phyloP scores from a whole-genome alignment of 257 asterid genomes.

The Handroanthus guayacan region DNA sequence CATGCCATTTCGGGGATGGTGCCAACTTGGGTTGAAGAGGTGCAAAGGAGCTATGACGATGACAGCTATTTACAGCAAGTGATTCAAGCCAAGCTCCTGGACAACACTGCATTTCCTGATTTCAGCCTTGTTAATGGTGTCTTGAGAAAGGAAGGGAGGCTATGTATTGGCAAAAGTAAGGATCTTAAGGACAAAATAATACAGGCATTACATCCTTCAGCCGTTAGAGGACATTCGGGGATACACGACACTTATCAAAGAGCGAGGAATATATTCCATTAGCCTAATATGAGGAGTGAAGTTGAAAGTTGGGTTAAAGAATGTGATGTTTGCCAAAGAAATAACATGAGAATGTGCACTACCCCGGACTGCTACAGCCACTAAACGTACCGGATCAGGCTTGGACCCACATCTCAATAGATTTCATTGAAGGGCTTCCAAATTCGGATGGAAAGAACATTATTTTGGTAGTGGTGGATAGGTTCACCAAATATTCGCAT shows the following conservation, averaged over 20 bases:
- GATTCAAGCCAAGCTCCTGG: no score
- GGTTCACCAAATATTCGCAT: not conserved
- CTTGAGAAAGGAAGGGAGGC: no score
- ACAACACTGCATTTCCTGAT: no score
- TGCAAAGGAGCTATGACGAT: no score
- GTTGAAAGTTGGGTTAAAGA: no score
- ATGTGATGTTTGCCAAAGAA: not conserved
- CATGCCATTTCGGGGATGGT: not conserved
- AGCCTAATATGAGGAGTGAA: not conserved
- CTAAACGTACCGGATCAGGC: not conserved
- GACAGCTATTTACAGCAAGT: no score
- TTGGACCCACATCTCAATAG: not conserved
- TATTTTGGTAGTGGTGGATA: not conserved
- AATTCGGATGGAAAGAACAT: not conserved
- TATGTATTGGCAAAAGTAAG: not conserved
- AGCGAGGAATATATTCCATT: no score
- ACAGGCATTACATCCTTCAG: not conserved
- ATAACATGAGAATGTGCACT: not conserved
- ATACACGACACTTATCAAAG: not conserved
- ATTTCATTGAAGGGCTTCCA: not conserved
- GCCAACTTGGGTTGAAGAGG: not conserved
- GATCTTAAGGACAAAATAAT: not conserved
- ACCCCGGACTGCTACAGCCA: not conserved
- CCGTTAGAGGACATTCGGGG: not conserved
- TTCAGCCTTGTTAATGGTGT: no score